Evolutionary conservation across 768 basidiomycete genomes (phyloP), one percentile per base, ranked within the genome.

Genomic region (Leccinellum rugosiceps): DNA sequence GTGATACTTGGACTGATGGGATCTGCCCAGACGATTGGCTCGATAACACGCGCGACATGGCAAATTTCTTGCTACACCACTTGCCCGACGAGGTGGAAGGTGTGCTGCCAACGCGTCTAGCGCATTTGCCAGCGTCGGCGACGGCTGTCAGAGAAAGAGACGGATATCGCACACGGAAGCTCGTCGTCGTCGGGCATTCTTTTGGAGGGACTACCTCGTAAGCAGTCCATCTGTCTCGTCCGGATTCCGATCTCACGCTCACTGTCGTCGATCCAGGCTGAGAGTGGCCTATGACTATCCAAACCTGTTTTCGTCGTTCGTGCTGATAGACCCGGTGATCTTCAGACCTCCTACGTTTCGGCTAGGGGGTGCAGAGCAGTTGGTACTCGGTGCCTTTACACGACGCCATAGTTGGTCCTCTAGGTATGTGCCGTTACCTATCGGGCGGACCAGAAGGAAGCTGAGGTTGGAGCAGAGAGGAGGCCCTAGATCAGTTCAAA

Each of bases 301-400:
- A 0, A 73, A 74, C 1, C 75, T 94, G 7, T 94, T 93, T 74
- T 77, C 83, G 31, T 82, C 83, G 0, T 73, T 96, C 38, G 73
- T 91, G 43, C 79, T 95, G 23, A 71, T 94, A 26, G 94, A 97
- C 68, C 92, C 94, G 0, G 83, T 95, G 67, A 83, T 90, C 35
- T 52, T 60, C 1, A 68, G 63, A 32, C 68, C 75, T 23, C 17
- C 19, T 4, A 28, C 17, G 1, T 8, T 30, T 21, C 32, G 8
- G 14, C 15, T 17, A 5, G 50, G 49, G 11, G 4, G 46, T 31
- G 23, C 56, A n/a, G 23, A 41, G n/a, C 31, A 21, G 7, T 55
- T 65, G 19, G 60, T 77, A 1, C 35, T 63, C 2, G 80, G 78
- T 7, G 85, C 90, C 3, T 69, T 93, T 19, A 60, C 67, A 13